Evolutionary conservation across 2,329 filamentous ascomycete genomes (phyloP).

Genomic region (Aureobasidium pullulans): DNA sequence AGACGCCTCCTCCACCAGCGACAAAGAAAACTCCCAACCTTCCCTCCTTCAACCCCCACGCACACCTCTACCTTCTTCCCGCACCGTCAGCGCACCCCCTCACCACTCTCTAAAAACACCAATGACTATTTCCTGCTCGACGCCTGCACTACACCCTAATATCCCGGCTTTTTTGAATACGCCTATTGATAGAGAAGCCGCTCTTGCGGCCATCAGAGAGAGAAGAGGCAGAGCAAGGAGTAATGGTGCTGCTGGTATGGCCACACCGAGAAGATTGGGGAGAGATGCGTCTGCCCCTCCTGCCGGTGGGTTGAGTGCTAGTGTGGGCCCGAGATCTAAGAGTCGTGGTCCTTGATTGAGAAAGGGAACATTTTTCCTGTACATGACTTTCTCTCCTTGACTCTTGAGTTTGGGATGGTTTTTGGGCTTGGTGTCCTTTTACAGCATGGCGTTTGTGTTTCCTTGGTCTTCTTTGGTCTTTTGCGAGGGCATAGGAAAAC

Average conservation of each 20-base stretch:
- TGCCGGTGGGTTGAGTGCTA: not conserved
- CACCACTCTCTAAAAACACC: constrained; percentile 21
- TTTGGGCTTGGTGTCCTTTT: not conserved
- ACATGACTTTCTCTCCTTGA: not conserved
- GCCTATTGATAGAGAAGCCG: constrained; percentile 56
- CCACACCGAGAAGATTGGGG: not conserved
- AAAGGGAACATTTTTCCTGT: not conserved
- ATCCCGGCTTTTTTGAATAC: constrained; percentile 27
- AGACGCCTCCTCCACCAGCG: constrained; percentile 12
- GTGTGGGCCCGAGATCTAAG: not conserved
- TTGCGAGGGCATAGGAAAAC: not conserved
- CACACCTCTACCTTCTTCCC: constrained; percentile 22
- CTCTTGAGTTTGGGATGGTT: not conserved
- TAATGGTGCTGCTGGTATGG: constrained; percentile 11
- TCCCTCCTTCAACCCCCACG: constrained; percentile 4
- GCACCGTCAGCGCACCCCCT: constrained; percentile 23
- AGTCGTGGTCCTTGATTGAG: not conserved
- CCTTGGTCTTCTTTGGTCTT: not conserved
- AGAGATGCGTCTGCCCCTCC: constrained; percentile 9
- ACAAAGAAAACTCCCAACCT: constrained; percentile 18
- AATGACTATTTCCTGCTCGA: constrained; percentile 20
- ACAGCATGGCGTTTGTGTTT: not conserved
- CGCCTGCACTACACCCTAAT: constrained; percentile 14
- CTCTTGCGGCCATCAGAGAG: constrained; percentile 67
- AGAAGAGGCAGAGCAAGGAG: constrained; percentile 64